These are phyloP conservation scores for Sphaerosporella brunnea DNA, from an alignment of 495 filamentous ascomycete species.

Conservation along the genomic window DNA sequence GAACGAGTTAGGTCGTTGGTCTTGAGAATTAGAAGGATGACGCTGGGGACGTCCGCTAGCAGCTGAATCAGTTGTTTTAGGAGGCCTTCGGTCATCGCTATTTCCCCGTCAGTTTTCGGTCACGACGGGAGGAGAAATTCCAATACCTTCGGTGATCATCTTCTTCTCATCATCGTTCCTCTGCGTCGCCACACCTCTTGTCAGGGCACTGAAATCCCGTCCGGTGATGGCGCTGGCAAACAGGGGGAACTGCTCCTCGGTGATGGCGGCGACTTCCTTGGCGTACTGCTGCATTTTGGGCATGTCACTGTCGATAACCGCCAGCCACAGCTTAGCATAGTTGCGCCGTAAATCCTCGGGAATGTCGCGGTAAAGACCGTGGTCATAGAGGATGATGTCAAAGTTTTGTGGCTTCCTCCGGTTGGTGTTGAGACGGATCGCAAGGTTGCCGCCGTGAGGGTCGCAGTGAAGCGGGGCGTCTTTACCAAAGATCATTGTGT, in stretches of 20 bases:
- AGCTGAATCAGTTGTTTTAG: conserved; percentile 74
- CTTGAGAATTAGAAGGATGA: conserved; percentile 91
- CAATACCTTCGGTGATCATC: conserved; percentile 45
- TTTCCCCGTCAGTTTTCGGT: not conserved
- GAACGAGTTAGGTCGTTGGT: conserved; percentile 94
- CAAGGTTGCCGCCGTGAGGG: conserved; percentile 93
- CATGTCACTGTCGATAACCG: conserved; percentile 78
- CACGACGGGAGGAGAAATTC: not conserved
- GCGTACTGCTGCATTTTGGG: conserved; percentile 72
- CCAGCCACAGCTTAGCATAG: conserved; percentile 96
- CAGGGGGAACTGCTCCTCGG: conserved; percentile 80
- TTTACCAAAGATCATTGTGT: conserved; percentile 97
- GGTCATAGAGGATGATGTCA: conserved; percentile 95
- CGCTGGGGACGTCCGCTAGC: conserved; percentile 69
- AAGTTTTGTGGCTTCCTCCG: conserved; percentile 55
- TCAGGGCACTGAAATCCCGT: conserved; percentile 64
- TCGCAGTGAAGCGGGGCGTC: conserved; percentile 88
- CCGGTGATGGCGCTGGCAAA: conserved; percentile 97
- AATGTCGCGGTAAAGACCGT: conserved; percentile 91
- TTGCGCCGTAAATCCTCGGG: conserved; percentile 55
- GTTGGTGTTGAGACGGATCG: conserved; percentile 55
- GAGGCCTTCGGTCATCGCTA: conserved; percentile 67
- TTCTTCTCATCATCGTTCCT: conserved; percentile 60
- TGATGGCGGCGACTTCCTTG: conserved; percentile 70
- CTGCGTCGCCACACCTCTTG: conserved; percentile 38